A percentile compares a stretch with the other conserved stretches of the same genome.
phyloP scores from a whole-genome alignment of 1,284 basidiomycete species.

The Fomes fomentarius region DNA sequence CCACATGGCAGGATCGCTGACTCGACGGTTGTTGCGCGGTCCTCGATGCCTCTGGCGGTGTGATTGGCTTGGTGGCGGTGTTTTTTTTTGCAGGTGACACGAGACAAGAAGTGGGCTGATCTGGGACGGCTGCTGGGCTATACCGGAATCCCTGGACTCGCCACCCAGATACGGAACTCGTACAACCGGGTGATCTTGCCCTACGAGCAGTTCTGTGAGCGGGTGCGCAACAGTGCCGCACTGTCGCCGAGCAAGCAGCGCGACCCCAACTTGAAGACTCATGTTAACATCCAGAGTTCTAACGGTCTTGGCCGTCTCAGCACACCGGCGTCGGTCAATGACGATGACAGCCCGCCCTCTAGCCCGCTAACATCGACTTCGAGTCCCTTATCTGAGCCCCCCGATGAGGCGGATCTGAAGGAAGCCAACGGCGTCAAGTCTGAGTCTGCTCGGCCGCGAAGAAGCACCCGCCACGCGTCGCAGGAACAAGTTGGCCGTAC shows the following conservation, averaged over 20 bases:
- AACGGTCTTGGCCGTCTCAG: slow-evolving; percentile 45
- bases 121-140: slow-evolving; percentile 84
- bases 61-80: slow-evolving; percentile 24
- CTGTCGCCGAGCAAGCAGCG: slow-evolving; percentile 41
- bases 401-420: slow-evolving; percentile 69
- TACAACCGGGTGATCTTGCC: slow-evolving; percentile 92
- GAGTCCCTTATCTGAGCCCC: slow-evolving; percentile 78
- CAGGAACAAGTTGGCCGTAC: slow-evolving; percentile 28
- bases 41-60: not conserved
- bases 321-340: slow-evolving; percentile 21
- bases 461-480: slow-evolving; percentile 30
- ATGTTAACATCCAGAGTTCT: slow-evolving; percentile 42
- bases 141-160: slow-evolving; percentile 78
- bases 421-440: slow-evolving; percentile 37
- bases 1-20: too few species aligned
- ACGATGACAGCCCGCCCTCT: slow-evolving; percentile 56
- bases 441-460: slow-evolving; percentile 23
- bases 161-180: slow-evolving; percentile 87
- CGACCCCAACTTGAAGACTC: slow-evolving; percentile 45
- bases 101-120: slow-evolving; percentile 85
- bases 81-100: slow-evolving; percentile 60
- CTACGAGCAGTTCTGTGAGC: slow-evolving; percentile 89
- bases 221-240: slow-evolving; percentile 67
- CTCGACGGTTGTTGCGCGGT: slow-evolving; percentile 3
- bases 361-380: slow-evolving; percentile 75